Evolutionary conservation across 2,329 filamentous ascomycete genomes (phyloP).

Genomic region (Geosmithia flava): DNA sequence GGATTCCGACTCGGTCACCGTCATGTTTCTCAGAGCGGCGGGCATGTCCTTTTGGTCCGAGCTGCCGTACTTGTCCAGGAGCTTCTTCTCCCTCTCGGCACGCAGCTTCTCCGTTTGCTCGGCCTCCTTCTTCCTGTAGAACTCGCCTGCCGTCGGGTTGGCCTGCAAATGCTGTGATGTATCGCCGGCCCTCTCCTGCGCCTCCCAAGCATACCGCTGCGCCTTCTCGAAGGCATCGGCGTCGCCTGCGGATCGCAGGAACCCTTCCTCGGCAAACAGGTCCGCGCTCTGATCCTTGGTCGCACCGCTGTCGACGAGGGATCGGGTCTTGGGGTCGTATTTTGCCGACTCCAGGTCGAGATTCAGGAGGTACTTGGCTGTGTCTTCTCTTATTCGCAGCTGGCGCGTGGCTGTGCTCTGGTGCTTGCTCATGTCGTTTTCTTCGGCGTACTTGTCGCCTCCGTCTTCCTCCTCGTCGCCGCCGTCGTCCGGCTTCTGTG

Average conservation of each 20-base stretch:
- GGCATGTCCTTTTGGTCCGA: conserved; percentile 44
- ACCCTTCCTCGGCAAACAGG: conserved; percentile 85
- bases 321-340: conserved; percentile 92
- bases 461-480: conserved; percentile 41
- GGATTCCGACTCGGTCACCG: conserved; percentile 67
- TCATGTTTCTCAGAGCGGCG: conserved; percentile 50
- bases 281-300: conserved; percentile 69
- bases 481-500: conserved; percentile 20
- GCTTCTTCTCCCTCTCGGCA: conserved; percentile 52
- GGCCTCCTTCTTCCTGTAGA: conserved; percentile 66
- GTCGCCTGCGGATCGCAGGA: conserved; percentile 78
- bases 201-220: conserved; percentile 88
- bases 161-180: conserved; percentile 84
- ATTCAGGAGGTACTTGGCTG: conserved; percentile 91
- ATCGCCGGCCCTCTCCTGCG: conserved; percentile 69
- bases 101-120: conserved; percentile 61
- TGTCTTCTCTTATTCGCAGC: conserved; percentile 86
- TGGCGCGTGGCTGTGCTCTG: conserved; percentile 86
- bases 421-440: conserved; percentile 91
- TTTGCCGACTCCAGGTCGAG: conserved; percentile 92
- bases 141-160: conserved; percentile 87
- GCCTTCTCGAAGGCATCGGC: conserved; percentile 86
- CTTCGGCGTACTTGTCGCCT: conserved; percentile 76
- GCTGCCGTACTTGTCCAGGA: conserved; percentile 74
- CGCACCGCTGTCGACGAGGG: conserved; percentile 77